Conservation (phyloP, 2,329 filamentous ascomycete genomes). For the Aspergillus oerlinghausenensis region DNA sequence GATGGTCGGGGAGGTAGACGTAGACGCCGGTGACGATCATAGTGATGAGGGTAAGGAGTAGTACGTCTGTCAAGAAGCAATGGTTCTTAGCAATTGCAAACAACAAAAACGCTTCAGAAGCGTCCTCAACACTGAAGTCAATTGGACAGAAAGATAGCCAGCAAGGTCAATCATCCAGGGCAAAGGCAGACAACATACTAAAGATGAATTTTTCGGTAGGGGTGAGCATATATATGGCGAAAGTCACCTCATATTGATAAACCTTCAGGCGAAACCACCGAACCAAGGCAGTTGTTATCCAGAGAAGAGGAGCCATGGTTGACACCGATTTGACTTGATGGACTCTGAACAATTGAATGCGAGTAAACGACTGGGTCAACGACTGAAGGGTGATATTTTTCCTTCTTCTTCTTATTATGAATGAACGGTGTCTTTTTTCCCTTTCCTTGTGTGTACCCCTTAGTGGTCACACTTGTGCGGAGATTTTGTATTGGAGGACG, state of each 20-base stretch:
- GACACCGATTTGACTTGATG: not conserved
- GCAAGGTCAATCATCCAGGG: not conserved
- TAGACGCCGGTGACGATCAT: slow-evolving; percentile 81
- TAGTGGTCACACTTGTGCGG: not conserved
- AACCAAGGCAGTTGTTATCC: slow-evolving; percentile 53
- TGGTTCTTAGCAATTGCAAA: slow-evolving; percentile 1
- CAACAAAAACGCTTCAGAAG: not conserved
- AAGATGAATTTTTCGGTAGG: slow-evolving; percentile 95
- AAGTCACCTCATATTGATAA: slow-evolving; percentile 98
- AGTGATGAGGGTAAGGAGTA: slow-evolving; percentile 84
- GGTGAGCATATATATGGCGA: slow-evolving; percentile 95
- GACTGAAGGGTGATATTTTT: not conserved
- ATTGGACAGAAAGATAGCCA: not conserved
- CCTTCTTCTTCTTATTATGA: not conserved
- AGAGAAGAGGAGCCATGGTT: slow-evolving; percentile 27
- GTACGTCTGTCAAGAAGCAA: slow-evolving; percentile 60
- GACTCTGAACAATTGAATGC: slow-evolving; percentile 3
- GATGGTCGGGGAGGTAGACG: slow-evolving; percentile 90
- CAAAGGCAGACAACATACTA: slow-evolving; percentile 57
- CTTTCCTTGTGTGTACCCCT: not conserved
- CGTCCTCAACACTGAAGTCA: not conserved
- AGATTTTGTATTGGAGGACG: not conserved
- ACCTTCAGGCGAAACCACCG: slow-evolving; percentile 91
- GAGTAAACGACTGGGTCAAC: not conserved
- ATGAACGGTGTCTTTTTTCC: not conserved